Evolutionary conservation across 2,329 filamentous ascomycete species (phyloP).

Genomic region (Huntiella moniliformis): DNA sequence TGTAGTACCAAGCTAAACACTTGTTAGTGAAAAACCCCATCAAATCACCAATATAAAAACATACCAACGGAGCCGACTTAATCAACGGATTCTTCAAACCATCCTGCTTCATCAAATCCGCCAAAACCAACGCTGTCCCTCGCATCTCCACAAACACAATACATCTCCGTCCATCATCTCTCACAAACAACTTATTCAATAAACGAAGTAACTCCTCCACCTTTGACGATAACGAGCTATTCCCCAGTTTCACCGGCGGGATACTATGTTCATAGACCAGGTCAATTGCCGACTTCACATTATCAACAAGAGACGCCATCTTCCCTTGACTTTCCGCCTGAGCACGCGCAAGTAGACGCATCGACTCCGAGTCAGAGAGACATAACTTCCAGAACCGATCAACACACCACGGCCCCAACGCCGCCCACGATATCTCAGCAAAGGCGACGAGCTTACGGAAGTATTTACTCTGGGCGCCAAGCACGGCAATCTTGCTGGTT

Average conservation of each 20-base stretch:
- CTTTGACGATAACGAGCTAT: conserved; percentile 47
- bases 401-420: conserved; percentile 68
- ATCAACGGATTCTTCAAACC: conserved; percentile 39
- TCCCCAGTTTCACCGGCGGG: neutral
- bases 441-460: conserved; percentile 41
- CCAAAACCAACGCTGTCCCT: conserved; percentile 56
- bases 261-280: neutral
- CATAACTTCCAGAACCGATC: conserved; percentile 63
- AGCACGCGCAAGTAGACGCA: conserved; percentile 40
- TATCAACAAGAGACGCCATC: neutral
- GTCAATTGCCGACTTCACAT: neutral
- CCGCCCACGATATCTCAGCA: conserved; percentile 38
- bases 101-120: conserved; percentile 42
- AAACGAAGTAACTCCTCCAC: conserved; percentile 42
- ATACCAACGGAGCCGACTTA: conserved; percentile 42
- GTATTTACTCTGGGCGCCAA: conserved; percentile 23
- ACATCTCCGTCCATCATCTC: conserved; percentile 41
- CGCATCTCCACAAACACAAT: conserved; percentile 77
- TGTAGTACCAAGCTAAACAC: conserved; percentile 7
- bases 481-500: conserved; percentile 32
- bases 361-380: conserved; percentile 41
- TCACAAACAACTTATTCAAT: conserved; percentile 43
- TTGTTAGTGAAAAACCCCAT: conserved; percentile 18
- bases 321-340: conserved; percentile 1
- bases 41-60: conserved; percentile 13